Conservation (phyloP, 2,329 filamentous ascomycete species). For the Rhynchosporium agropyri region DNA sequence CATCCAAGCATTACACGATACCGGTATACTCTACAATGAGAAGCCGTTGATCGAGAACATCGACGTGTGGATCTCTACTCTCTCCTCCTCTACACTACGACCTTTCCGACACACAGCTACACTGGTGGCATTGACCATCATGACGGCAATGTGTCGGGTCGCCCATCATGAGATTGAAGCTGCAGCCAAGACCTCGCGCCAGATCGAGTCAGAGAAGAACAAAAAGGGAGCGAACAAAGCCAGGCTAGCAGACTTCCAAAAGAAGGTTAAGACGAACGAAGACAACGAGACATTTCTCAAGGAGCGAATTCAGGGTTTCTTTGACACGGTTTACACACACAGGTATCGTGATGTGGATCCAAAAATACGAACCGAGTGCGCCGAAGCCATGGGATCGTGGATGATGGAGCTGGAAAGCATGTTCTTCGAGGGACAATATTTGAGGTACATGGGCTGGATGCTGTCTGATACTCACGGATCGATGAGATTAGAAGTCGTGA, state of each 20-base stretch:
- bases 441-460: slow-evolving; percentile 95
- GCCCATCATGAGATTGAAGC: slow-evolving; percentile 71
- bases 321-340: slow-evolving; percentile 92
- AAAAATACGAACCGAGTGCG: slow-evolving; percentile 84
- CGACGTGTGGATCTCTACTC: slow-evolving; percentile 83
- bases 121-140: slow-evolving; percentile 77
- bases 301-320: slow-evolving; percentile 77
- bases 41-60: slow-evolving; percentile 82
- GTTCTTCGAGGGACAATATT: slow-evolving; percentile 87
- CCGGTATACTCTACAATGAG: slow-evolving; percentile 74
- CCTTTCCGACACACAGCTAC: slow-evolving; percentile 95
- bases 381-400: slow-evolving; percentile 85
- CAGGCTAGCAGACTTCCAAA: slow-evolving; percentile 72
- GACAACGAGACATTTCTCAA: slow-evolving; percentile 59
- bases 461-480: slow-evolving; percentile 77
- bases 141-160: slow-evolving; percentile 74
- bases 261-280: slow-evolving; percentile 58
- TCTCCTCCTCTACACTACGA: slow-evolving; percentile 85
- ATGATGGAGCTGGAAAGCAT: slow-evolving; percentile 81
- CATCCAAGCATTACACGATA: slow-evolving; percentile 76
- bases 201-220: slow-evolving; percentile 75
- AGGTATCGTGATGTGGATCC: slow-evolving; percentile 93
- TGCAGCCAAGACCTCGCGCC: slow-evolving; percentile 75
- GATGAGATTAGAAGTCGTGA: slow-evolving; percentile 83
- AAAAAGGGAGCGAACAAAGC: slow-evolving; percentile 77